These are phyloP conservation scores for Hypoxylon perforatum DNA, from an alignment of 495 filamentous ascomycete species.

Conservation along the genomic window DNA sequence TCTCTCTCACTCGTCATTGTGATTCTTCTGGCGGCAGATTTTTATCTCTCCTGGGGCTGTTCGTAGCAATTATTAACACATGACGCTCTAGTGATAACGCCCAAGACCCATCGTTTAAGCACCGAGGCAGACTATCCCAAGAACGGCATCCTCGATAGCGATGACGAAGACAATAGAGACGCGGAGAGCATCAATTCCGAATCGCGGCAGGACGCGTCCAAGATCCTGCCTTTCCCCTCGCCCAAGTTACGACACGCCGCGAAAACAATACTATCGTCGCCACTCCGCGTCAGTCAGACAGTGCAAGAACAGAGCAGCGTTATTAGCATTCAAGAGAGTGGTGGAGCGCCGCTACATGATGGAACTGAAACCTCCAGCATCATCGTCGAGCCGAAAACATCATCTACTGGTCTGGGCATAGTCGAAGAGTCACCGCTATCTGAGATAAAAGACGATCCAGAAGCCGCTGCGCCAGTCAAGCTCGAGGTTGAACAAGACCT, in stretches of 20 bases:
- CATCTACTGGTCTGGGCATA: neutral
- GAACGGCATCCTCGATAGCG: conserved; percentile 24
- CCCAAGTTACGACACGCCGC: conserved; percentile 21
- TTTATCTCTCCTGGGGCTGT: neutral
- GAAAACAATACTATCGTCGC: conserved; percentile 21
- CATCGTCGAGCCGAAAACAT: conserved; percentile 1
- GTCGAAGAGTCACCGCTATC: neutral
- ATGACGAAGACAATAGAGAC: conserved; percentile 27
- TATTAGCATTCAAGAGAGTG: neutral
- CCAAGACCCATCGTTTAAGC: conserved; percentile 36
- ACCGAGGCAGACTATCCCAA: conserved; percentile 16
- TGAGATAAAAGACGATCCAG: neutral
- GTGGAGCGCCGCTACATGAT: neutral
- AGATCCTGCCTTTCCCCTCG: conserved; percentile 5
- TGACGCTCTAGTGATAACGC: conserved; percentile 32
- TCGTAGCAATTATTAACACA: conserved; percentile 13
- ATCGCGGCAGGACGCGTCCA: conserved; percentile 8
- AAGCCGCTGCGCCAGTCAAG: neutral
- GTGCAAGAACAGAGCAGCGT: conserved; percentile 9
- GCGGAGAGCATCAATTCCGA: conserved; percentile 4
- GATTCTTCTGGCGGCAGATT: neutral
- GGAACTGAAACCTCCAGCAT: neutral
- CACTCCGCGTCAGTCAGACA: conserved; percentile 28
- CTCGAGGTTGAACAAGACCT: neutral
- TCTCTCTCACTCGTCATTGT: conserved; percentile 18